A percentile compares a stretch with the other conserved stretches of the same genome.
Conservation (phyloP, 2,329 filamentous ascomycete species). For the Fusarium newnesense region DNA sequence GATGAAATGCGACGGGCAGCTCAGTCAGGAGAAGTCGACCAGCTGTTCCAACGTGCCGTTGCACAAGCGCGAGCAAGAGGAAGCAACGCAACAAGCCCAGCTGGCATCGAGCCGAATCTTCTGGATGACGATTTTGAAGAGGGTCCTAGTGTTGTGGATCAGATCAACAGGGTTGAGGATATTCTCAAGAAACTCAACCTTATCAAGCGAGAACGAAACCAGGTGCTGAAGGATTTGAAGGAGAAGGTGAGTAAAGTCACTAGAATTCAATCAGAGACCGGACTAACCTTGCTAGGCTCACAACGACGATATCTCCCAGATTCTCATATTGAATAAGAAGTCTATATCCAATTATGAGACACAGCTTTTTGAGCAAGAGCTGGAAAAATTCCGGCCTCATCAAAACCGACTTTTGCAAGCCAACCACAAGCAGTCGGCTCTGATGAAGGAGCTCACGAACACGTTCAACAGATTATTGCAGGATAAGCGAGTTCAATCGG, state of each 20-base stretch:
- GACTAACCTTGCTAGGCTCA: conserved; percentile 73
- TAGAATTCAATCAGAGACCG: not conserved
- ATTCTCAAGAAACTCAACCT: conserved; percentile 90
- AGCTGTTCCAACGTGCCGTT: conserved; percentile 88
- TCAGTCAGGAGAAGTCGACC: conserved; percentile 85
- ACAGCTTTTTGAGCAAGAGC: conserved; percentile 91
- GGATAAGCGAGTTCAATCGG: conserved; percentile 91
- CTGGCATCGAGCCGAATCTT: conserved; percentile 76
- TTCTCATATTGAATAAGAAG: conserved; percentile 98
- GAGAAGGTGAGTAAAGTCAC: conserved; percentile 77
- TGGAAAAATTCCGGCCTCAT: conserved; percentile 96
- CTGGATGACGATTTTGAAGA: conserved; percentile 94
- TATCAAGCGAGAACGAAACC: conserved; percentile 89
- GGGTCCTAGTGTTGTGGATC: conserved; percentile 82
- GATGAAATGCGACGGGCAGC: conserved; percentile 94
- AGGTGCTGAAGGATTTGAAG: conserved; percentile 95
- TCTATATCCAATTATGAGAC: conserved; percentile 90
- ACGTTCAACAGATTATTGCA: conserved; percentile 89
- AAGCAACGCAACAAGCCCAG: conserved; percentile 70
- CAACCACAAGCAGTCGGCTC: conserved; percentile 90
- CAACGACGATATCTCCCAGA: conserved; percentile 96
- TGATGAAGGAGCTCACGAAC: conserved; percentile 94
- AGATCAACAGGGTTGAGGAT: conserved; percentile 89
- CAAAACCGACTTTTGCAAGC: conserved; percentile 92
- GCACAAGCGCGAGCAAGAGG: conserved; percentile 77